Conservation (phyloP, 306 rosid species). For the Hippophae tibetana region DNA sequence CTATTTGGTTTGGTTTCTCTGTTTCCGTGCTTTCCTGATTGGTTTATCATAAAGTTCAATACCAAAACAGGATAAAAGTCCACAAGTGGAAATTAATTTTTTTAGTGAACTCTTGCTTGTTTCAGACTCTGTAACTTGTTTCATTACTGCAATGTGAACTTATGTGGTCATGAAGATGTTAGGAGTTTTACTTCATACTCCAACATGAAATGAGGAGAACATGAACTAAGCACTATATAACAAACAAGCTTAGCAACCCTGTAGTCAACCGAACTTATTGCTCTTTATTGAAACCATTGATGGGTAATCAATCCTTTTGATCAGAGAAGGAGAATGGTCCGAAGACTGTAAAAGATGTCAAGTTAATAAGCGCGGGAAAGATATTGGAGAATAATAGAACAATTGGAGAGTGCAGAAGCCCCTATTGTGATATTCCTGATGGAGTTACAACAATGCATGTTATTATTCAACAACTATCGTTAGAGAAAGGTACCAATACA, state of each 20-base stretch:
- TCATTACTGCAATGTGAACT: no score
- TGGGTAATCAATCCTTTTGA: slow-evolving; percentile 16
- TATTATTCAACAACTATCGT: slow-evolving; percentile 57
- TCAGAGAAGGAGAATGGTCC: slow-evolving; percentile 81
- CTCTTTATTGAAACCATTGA: not conserved
- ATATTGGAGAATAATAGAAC: slow-evolving; percentile 82
- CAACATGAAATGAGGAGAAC: no score
- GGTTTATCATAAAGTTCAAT: not conserved
- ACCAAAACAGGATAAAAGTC: not conserved
- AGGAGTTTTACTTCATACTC: no score
- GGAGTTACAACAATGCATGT: slow-evolving; percentile 91
- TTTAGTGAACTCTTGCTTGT: not conserved
- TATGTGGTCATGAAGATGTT: no score
- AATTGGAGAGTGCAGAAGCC: slow-evolving; percentile 79
- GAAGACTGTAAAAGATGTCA: slow-evolving; percentile 78
- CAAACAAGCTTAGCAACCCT: no score
- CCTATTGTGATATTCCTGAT: slow-evolving; percentile 63
- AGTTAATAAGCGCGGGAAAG: slow-evolving; percentile 76
- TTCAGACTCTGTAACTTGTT: no score
- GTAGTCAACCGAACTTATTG: not conserved
- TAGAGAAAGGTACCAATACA: slow-evolving; percentile 57
- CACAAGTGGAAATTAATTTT: not conserved
- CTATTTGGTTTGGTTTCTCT: not conserved
- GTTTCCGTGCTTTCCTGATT: not conserved
- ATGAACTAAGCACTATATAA: no score